Evolutionary conservation across 805 yeast species (phyloP).

Genomic region (Teunomyces tritomae): DNA sequence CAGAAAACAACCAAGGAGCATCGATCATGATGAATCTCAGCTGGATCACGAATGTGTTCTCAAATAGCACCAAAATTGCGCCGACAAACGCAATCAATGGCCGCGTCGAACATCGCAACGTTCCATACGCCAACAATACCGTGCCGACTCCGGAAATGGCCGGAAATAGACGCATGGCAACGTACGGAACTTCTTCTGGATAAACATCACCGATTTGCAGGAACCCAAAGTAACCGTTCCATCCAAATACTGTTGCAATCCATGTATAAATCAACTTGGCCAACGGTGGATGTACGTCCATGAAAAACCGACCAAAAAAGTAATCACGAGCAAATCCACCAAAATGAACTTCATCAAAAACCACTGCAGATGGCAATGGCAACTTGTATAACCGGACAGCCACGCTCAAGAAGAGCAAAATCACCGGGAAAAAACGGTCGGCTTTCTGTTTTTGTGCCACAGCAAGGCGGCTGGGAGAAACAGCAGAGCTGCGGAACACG

Average conservation of each 20-base stretch:
- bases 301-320: slow-evolving; percentile 57
- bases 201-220: slow-evolving; percentile 46
- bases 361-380: slow-evolving; percentile 36
- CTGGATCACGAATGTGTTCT: slow-evolving; percentile 62
- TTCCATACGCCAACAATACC: slow-evolving; percentile 51
- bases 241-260: slow-evolving; percentile 46
- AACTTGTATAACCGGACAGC: slow-evolving; percentile 31
- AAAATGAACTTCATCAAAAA: slow-evolving; percentile 49
- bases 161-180: slow-evolving; percentile 56
- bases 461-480: slow-evolving; percentile 14
- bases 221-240: slow-evolving; percentile 38
- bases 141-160: slow-evolving; percentile 54
- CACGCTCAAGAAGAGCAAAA: slow-evolving; percentile 21
- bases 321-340: slow-evolving; percentile 43
- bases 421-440: slow-evolving; percentile 20
- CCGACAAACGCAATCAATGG: slow-evolving; percentile 50
- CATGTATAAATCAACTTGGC: slow-evolving; percentile 58
- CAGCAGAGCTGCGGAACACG: slow-evolving; percentile 25
- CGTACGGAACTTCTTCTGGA: slow-evolving; percentile 41
- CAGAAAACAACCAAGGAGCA: slow-evolving; percentile 42
- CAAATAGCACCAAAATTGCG: slow-evolving; percentile 52
- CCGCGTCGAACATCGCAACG: slow-evolving; percentile 54
- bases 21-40: slow-evolving; percentile 50
- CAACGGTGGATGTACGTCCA: slow-evolving; percentile 74
- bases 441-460: slow-evolving; percentile 10